Base-by-base conservation (phyloP, 208 protist genomes). In the Porcisia hertigi region DNA sequence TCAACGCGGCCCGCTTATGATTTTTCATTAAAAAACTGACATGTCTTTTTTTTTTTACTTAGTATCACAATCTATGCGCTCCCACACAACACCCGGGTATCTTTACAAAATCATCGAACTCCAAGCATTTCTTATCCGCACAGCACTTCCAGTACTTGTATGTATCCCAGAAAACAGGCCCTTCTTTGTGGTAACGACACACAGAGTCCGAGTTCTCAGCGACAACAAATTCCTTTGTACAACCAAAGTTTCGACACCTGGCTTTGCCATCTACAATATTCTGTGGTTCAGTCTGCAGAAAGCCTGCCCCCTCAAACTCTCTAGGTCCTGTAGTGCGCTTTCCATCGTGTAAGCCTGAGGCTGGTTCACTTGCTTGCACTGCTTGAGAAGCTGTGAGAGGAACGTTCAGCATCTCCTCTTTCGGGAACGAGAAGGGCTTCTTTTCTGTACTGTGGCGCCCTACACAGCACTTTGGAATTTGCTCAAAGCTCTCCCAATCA, bases 81-180 rank as follows among this genome's bases (percentile, higher is more conserved):
- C 91, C 93, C 0, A 82, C 74, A 39, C 71, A 83, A 79, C 93
- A 97, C 6, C 90, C 91, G 4, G 93, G 91, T 12, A 97, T 85
- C 43, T 94, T 92, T 7, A 96, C 86, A 82, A 97, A 97, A 54
- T 97, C 90, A 41, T 97, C 93, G 73, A 95, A 97, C 45, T 95
- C 91, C 6, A 84, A 77, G 53, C 88, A 87, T 66, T 95, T 94
- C 73, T 94, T 93, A 20, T 91, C 72, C 30, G 91, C 87, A 64
- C 93, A 97, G 79, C 93, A 97, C 73, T 93, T 93, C 91, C 93
- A 97, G 74, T 97, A 97, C 71, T 94, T 94, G 69, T 94, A 93
- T 8, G 91, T 95, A 54, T 97, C 91, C 87, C 89, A 94, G 55
- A 96, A 95, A 2, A 97, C 91, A 30, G 93, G 91, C 12, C 93